A percentile compares a stretch with the other conserved stretches of the same genome.
Evolutionary conservation across 2,329 filamentous ascomycete species (phyloP).

Genomic region (Colletotrichum camelliae): DNA sequence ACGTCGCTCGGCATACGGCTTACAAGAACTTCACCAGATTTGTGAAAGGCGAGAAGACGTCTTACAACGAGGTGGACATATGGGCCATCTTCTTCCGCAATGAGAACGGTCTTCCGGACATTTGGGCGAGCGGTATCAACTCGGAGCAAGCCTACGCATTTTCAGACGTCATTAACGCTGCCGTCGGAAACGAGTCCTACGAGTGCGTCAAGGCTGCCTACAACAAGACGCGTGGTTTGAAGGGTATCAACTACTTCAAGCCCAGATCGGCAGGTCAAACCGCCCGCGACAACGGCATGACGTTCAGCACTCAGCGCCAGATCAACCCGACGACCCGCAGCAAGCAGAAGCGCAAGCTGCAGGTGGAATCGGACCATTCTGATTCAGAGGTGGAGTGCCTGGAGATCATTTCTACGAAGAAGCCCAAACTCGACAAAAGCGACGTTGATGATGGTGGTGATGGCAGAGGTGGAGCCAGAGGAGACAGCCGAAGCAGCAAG

Average conservation of each 20-base stretch:
- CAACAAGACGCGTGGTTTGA: neutral
- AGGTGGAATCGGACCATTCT: neutral
- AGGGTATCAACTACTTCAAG: neutral
- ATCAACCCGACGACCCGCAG: neutral
- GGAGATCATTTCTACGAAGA: neutral
- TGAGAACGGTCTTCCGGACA: neutral
- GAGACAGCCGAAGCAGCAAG: neutral
- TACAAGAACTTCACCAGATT: neutral
- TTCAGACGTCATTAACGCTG: neutral
- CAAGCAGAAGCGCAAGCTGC: neutral
- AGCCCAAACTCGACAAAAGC: neutral
- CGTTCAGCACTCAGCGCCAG: neutral
- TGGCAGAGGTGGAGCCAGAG: neutral
- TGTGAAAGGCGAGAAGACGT: neutral
- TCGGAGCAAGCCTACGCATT: neutral
- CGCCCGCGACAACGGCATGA: no score
- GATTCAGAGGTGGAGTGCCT: neutral
- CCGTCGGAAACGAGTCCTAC: neutral
- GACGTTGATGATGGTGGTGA: neutral
- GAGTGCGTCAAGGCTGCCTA: neutral
- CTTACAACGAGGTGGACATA: neutral
- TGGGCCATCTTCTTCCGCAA: neutral
- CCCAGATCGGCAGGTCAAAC: neutral
- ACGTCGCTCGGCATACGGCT: neutral
- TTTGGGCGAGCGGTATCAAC: neutral